Percentiles rank a stretch among this genome's conserved stretches.
Conservation (phyloP, 768 basidiomycete genomes). For the Lentinula sp. region DNA sequence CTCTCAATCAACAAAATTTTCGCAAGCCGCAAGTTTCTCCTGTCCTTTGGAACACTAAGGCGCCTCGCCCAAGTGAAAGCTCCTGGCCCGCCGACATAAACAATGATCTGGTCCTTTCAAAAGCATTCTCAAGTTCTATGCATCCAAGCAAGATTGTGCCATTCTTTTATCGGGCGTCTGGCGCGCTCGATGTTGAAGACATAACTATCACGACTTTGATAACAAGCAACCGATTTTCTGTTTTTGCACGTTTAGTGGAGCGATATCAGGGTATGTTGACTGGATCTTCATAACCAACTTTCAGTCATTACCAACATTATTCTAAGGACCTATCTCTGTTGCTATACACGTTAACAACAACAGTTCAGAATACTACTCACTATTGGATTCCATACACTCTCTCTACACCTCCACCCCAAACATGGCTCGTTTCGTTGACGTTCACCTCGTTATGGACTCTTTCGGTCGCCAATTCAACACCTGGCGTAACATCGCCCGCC, state of each 20-base stretch:
- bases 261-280: constrained; percentile 59
- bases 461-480: constrained; percentile 85
- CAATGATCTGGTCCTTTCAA: constrained; percentile 55
- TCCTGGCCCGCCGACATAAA: constrained; percentile 28
- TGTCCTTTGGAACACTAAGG: constrained; percentile 8
- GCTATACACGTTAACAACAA: constrained; percentile 67
- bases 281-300: neutral
- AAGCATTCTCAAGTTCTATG: constrained; percentile 64
- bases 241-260: constrained; percentile 65
- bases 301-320: neutral
- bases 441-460: constrained; percentile 79
- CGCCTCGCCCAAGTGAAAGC: constrained; percentile 1
- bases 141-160: constrained; percentile 73
- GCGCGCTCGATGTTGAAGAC: constrained; percentile 51
- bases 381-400: constrained; percentile 57
- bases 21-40: constrained; percentile 8
- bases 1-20: neutral
- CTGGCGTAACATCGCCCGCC: constrained; percentile 82
- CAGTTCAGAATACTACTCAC: constrained; percentile 30
- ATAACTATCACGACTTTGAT: constrained; percentile 85
- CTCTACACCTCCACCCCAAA: constrained; percentile 62
- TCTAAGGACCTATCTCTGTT: constrained; percentile 75
- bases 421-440: constrained; percentile 70
- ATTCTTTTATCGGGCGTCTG: constrained; percentile 71
- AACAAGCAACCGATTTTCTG: constrained; percentile 71